Evolutionary conservation across 495 filamentous ascomycete genomes (phyloP).

Genomic region (Podospora australis): DNA sequence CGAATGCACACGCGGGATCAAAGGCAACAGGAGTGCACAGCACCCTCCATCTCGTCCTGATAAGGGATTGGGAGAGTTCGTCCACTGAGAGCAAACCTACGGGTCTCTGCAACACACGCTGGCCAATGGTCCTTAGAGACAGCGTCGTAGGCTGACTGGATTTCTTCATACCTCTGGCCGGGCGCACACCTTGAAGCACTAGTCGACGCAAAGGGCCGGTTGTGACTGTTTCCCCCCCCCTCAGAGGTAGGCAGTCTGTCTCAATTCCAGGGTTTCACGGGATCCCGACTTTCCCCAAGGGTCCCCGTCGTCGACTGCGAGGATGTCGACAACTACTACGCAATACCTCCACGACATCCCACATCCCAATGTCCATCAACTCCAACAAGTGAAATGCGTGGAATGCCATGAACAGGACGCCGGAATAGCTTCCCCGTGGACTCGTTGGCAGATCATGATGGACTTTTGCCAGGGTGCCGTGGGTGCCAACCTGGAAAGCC

Average conservation of each 20-base stretch:
- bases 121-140: background rate
- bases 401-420: too few species aligned
- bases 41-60: background rate
- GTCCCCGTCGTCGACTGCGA: background rate
- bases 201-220: background rate
- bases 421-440: too few species aligned
- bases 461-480: too few species aligned
- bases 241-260: constrained; percentile 12
- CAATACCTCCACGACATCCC: too few species aligned
- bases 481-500: too few species aligned
- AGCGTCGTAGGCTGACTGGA: background rate
- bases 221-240: background rate
- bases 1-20: constrained; percentile 2
- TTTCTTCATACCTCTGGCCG: background rate
- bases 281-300: background rate
- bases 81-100: background rate
- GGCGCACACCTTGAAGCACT: background rate
- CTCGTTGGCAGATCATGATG: too few species aligned
- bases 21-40: background rate
- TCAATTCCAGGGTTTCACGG: background rate
- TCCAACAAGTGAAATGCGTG: too few species aligned
- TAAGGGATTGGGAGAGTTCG: background rate
- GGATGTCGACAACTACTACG: too few species aligned
- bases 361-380: too few species aligned
- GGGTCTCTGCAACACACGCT: background rate